Evolutionary conservation across 306 rosid genomes (phyloP), one percentile per base, ranked within the genome.

Genomic region (Cucurbita ficifolia): DNA sequence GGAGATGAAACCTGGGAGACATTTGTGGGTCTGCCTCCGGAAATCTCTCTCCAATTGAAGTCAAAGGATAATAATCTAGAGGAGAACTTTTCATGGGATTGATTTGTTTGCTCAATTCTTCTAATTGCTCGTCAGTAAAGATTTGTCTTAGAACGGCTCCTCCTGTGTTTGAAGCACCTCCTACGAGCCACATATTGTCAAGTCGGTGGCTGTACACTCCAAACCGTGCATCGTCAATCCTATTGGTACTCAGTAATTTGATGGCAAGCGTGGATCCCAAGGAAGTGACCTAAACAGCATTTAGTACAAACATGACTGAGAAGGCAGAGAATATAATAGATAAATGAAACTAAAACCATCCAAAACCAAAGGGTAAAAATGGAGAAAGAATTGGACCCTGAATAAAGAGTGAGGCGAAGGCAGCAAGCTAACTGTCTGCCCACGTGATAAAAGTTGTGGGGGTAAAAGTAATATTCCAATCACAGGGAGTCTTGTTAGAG

Each of bases 161-260:
- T 12, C 98, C 96, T 3, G 96, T 87, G 84, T 92, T 92, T 81
- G 98, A 92, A 65, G 98, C 98, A 54, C 96, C 98, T 69, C 96
- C 98, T 79, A 92, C 98, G 5, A 92, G 96, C 98, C 96, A 92
- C 83, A 87, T 87, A 82, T 88, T 90, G 65, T 88, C 98, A n/a
- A 92, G 93, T 71, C 98, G 96, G 87, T 92, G 98, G 77, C 98
- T 92, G 67, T 92, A 92, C 71, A 92, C 96, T 67, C 98, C 98
- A 83, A 84, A 92, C 18, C 91, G 84, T 56, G 98, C 95, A 80
- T 92, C 98, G 5, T 92, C 98, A 63, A 92, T 83, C 84, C 96
- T 83, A 33, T 82, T 84, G 65, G 88, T 86, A 80, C 96, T 92
- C 83, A 90, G 48, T 61, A 92, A 83, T 79, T 92, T 92, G 45